Conservation (phyloP, 2,329 filamentous ascomycete species). For the Ramularia endophylla region DNA sequence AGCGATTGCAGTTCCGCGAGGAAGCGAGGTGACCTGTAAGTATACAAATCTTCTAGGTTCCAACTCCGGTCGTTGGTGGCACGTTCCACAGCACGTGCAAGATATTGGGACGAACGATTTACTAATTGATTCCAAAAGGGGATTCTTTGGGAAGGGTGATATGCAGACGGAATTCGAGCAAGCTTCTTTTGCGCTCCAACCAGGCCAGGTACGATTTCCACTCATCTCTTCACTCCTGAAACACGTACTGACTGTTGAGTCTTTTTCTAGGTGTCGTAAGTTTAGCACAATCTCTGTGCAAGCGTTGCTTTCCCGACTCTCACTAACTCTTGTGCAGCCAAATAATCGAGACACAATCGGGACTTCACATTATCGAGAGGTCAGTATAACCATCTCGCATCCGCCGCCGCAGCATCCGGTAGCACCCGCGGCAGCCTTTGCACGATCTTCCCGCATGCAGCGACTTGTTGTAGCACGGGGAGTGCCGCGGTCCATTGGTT, state of each 20-base stretch:
- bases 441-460: no score
- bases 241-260: no score
- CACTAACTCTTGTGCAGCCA: slow-evolving; percentile 26
- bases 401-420: no score
- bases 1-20: slow-evolving; percentile 94
- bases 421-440: no score
- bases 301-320: no score
- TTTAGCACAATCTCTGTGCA: no score
- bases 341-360: slow-evolving; percentile 86
- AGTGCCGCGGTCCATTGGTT: slow-evolving; percentile 6
- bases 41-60: slow-evolving; percentile 17
- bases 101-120: slow-evolving; percentile 6
- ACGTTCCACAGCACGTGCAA: slow-evolving; percentile 3
- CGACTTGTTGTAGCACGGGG: slow-evolving; percentile 7
- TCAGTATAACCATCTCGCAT: slow-evolving; percentile 37
- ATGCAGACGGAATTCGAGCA: slow-evolving; percentile 99
- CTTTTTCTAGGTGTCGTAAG: no score
- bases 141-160: slow-evolving; percentile 87
- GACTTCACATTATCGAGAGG: slow-evolving; percentile 94
- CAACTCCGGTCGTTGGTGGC: slow-evolving; percentile 3
- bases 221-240: no score
- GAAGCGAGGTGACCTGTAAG: slow-evolving; percentile 82
- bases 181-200: slow-evolving; percentile 82
- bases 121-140: slow-evolving; percentile 43
- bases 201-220: slow-evolving; percentile 67